Base-by-base conservation (phyloP, 2,329 filamentous ascomycete species). In the Colletotrichum gloeosporioides region DNA sequence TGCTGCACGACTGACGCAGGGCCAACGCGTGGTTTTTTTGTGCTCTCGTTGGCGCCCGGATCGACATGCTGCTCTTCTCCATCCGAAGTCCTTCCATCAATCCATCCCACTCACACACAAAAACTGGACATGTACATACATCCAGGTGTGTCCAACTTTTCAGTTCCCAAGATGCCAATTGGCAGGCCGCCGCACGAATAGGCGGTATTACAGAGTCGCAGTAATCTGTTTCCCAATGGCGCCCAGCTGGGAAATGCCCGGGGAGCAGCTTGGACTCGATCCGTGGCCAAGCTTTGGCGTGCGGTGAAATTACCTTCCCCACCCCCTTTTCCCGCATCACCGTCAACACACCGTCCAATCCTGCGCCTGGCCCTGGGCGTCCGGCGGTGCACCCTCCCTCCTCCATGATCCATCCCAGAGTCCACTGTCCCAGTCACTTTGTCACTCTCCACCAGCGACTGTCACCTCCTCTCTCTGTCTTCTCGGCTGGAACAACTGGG, bases 241-340 rank as follows among this genome's bases (percentile, higher is more conserved):
- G 29, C 64, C 31, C 29, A 55, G 15, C 18, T 29, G 53, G 64
- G 64, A 34, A 29, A 29, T 49, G 64, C 25, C 36, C 66, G 64
- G 68, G 73, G 25, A 55, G 36, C 61, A 36, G 73, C 73, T 75
- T 67, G 68, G 69, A 71, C 65, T 63, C 36, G 29, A 68, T 62
- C 44, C 70, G 34, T 36, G 59, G 25, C 73, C 73, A 76, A 76
- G 73, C 73, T 76, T 69, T 69, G 70, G 70, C 70, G 59, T 61
- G 57, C n/a, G 57, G 62, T 69, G 73, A 76, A 76, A 76, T 76
- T 76, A 69, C 70, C 22, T 73, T 73, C 73, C 32, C 73, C 73
- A 76, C 73, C 73, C 70, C 73, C 73, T 76, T 76, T 76, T 76
- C 64, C 73, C 64, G 34, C 73, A 73, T 73, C 73, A 53, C 63